Percentiles rank a stretch among this genome's conserved stretches.
Evolutionary conservation across 331 rosid genomes (phyloP).

Genomic region (Quercus lobata): DNA sequence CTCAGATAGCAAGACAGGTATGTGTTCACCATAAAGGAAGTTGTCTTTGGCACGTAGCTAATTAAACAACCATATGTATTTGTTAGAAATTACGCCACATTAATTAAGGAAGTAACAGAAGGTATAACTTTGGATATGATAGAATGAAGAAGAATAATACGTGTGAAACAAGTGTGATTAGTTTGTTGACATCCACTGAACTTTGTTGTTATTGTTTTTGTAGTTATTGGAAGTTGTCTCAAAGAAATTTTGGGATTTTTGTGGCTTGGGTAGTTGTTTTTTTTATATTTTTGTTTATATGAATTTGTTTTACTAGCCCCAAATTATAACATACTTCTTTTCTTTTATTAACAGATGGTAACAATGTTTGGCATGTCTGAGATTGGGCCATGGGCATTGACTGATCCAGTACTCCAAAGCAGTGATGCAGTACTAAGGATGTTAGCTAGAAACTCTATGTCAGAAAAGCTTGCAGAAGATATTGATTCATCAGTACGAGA

Average conservation of each 20-base stretch:
- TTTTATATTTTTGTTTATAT: too few relatives aligned
- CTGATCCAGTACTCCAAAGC: slow-evolving; percentile 46
- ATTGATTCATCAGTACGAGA: slow-evolving; percentile 48
- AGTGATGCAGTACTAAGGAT: slow-evolving; percentile 66
- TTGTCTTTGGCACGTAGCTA: not conserved
- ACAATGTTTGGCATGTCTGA: slow-evolving; percentile 81
- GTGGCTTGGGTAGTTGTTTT: too few relatives aligned
- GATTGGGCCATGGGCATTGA: slow-evolving; percentile 77
- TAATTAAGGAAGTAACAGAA: too few relatives aligned
- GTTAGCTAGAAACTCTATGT: slow-evolving; percentile 73
- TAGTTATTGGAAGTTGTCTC: too few relatives aligned
- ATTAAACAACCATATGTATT: not conserved
- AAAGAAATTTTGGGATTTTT: too few relatives aligned
- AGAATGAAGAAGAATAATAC: too few relatives aligned
- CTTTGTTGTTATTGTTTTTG: too few relatives aligned
- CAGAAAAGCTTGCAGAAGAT: slow-evolving; percentile 72
- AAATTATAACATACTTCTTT: not conserved
- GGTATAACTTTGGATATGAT: too few relatives aligned
- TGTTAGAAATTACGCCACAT: too few relatives aligned
- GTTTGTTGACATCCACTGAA: too few relatives aligned
- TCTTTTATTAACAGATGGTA: slow-evolving; percentile 48
- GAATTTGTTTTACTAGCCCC: too few relatives aligned
- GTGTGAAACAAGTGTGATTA: too few relatives aligned
- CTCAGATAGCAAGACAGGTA: slow-evolving; percentile 72
- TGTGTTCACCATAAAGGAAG: not conserved